Evolutionary conservation across 768 basidiomycete genomes (phyloP), one percentile per base, ranked within the genome.

Genomic region (Lactifluus volemus): DNA sequence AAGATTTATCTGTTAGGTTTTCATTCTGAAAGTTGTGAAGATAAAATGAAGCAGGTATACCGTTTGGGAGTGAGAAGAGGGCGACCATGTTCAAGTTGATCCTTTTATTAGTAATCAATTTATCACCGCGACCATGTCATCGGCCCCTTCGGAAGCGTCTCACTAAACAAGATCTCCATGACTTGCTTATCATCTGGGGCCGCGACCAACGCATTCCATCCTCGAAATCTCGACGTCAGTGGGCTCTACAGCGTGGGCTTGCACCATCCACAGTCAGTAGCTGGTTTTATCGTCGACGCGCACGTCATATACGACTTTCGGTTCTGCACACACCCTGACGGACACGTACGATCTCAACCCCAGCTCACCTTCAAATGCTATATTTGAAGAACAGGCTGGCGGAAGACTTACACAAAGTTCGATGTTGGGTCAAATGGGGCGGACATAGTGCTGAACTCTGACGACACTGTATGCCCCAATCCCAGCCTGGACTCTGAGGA

Each of bases 1-100:
- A 67, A 6, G 29, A 63, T 38, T 32, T 48, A 2, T 30, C 47
- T 9, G 14, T 25, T 39, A 58, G 30, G 60, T 52, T 15, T 15
- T 12, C 29, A 11, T 48, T 52, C n/a, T 61, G 44, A 34, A 61
- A 57, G 7, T 41, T n/a, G 21, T 61, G 30, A 52, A 61, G 45
- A 42, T 53, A 17, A 21, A 61, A 61, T n/a, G 19, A 21, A 1
- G 45, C 60, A 2, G 55, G 50, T 4, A 52, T 21, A 2, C 50
- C 60, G 2, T 32, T 45, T 36, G 60, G 55, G 14, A 61, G 60
- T 9, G 49, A 57, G 45, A 61, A 53, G 9, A 61, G 60, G 42
- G 9, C 44, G 14, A 10, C 10, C 38, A 38, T 38, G 38, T 38
- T 38, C 25, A 25, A 25, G 25, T 25, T 25, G 25, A 25, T 25